Evolutionary conservation across 495 filamentous ascomycete genomes (phyloP).

Genomic region (Podospora sp.): DNA sequence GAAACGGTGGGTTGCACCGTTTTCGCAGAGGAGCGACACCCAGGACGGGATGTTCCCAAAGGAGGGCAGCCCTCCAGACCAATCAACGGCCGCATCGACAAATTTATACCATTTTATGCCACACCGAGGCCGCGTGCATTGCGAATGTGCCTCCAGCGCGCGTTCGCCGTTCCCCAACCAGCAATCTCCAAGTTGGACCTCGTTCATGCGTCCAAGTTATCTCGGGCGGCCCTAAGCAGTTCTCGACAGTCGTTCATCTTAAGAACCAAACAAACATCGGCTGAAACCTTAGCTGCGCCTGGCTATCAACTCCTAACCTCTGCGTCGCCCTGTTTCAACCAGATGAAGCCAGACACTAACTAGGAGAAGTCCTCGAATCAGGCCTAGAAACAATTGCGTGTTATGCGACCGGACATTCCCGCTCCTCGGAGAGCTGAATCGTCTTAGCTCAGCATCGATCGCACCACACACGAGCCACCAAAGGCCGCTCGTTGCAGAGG

Average conservation of each 20-base stretch:
- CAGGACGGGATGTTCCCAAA: constrained; percentile 7
- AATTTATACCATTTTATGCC: constrained; percentile 10
- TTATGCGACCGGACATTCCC: constrained; percentile 16
- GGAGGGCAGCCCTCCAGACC: background rate
- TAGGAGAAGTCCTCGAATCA: background rate
- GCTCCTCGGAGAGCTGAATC: background rate
- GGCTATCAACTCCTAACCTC: background rate
- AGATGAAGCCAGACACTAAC: background rate
- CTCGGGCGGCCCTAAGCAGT: background rate
- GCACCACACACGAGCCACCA: constrained; percentile 8
- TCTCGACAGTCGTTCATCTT: constrained; percentile 9
- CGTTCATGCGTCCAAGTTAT: constrained; percentile 16
- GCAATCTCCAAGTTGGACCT: constrained; percentile 11
- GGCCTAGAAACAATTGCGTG: background rate
- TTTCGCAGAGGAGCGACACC: background rate
- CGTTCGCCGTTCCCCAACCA: background rate
- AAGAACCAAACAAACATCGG: constrained; percentile 12
- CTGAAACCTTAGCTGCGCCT: constrained; percentile 7
- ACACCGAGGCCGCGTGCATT: constrained; percentile 8
- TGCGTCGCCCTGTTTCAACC: background rate
- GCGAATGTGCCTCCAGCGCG: constrained; percentile 6
- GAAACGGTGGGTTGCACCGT: background rate
- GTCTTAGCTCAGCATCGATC: constrained; percentile 13
- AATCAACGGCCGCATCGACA: constrained; percentile 4
- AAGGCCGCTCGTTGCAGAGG: background rate